A percentile compares a stretch with the other conserved stretches of the same genome.
Conservation (phyloP, 441 rosid genomes). For the Jatropha podagrica region DNA sequence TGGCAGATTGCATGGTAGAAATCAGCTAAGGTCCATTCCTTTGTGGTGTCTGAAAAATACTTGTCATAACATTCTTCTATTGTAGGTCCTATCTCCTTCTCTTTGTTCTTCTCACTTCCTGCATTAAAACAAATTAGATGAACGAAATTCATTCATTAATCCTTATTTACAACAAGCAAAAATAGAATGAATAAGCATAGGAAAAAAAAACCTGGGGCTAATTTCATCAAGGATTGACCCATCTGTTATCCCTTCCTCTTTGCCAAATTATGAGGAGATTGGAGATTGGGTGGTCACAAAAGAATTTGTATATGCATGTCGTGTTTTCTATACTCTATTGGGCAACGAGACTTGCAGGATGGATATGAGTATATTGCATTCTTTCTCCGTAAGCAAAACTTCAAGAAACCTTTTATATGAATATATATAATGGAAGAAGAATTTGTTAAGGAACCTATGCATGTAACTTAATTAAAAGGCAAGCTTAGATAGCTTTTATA, state of each 20-base stretch:
- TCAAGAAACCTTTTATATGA: not conserved
- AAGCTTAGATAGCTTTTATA: too few species aligned
- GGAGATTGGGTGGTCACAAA: not conserved
- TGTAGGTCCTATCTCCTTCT: conserved; percentile 38
- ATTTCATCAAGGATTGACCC: conserved; percentile 29
- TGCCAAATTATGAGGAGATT: not conserved
- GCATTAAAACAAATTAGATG: conserved; percentile 3
- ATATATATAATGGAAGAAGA: not conserved
- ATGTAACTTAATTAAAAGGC: too few species aligned
- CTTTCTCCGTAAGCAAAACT: conserved; percentile 6
- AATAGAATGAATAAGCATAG: not conserved
- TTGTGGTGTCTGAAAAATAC: conserved; percentile 17
- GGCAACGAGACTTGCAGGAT: conserved; percentile 20
- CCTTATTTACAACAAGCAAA: not conserved
- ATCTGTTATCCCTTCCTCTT: conserved; percentile 3
- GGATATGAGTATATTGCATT: conserved; percentile 23
- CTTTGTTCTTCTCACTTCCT: conserved; percentile 42
- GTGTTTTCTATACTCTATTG: not conserved
- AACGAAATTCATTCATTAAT: too few species aligned
- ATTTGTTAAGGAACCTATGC: too few species aligned
- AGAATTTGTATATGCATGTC: not conserved
- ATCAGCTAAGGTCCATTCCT: conserved; percentile 29
- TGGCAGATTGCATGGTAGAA: conserved; percentile 52
- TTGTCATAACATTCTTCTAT: conserved; percentile 39
- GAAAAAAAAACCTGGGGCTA: conserved; percentile 7